phyloP scores from a whole-genome alignment of 2,329 filamentous ascomycete genomes.

The Microsporum canis region DNA sequence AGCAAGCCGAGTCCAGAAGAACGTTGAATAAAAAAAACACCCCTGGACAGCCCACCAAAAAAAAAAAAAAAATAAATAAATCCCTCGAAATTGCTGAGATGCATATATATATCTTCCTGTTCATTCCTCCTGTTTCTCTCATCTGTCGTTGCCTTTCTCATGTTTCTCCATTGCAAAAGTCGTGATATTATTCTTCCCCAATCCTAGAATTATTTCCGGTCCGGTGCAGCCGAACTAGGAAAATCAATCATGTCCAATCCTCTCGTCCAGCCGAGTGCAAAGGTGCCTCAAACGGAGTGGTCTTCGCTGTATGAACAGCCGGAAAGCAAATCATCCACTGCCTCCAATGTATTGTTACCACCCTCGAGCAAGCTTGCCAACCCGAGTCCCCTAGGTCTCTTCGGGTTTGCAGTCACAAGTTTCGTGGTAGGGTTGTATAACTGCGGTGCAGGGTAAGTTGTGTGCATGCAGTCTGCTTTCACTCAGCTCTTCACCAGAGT shows the following conservation, averaged over 20 bases:
- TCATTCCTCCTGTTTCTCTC: background rate
- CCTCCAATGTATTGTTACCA: slow-evolving; percentile 10
- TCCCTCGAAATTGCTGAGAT: background rate
- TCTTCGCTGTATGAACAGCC: background rate
- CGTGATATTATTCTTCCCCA: background rate
- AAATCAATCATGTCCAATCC: background rate
- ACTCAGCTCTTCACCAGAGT: background rate
- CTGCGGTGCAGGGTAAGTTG: slow-evolving; percentile 40
- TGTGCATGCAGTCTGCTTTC: background rate
- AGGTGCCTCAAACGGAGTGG: background rate
- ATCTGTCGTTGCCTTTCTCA: background rate
- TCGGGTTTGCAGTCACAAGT: slow-evolving; percentile 55
- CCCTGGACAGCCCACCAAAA: background rate
- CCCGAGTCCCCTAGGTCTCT: slow-evolving; percentile 49
- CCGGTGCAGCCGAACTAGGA: background rate
- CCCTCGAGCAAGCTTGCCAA: slow-evolving; percentile 33
- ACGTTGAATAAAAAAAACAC: background rate
- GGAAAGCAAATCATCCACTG: background rate
- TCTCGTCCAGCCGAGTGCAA: background rate
- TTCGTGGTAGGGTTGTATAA: slow-evolving; percentile 46
- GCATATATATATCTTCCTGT: background rate
- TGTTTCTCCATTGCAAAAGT: background rate
- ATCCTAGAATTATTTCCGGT: background rate
- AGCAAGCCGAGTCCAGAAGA: slow-evolving; percentile 3
- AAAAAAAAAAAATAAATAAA: background rate